phyloP scores from a whole-genome alignment of 352 stramenopile genomes.

The Phytopythium litorale region DNA sequence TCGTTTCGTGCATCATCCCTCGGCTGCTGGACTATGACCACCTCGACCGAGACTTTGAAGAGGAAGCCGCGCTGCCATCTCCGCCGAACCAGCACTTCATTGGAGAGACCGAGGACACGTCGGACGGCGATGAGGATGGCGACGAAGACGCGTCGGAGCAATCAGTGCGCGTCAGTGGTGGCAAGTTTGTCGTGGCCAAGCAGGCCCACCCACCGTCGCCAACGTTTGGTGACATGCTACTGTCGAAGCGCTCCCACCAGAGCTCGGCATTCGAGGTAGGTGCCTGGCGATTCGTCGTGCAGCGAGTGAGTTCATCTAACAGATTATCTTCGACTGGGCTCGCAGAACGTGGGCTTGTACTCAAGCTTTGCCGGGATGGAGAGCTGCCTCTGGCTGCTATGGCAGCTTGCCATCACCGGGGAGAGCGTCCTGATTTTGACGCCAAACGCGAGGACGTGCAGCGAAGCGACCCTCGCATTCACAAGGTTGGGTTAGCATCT shows the following conservation, averaged over 20 bases:
- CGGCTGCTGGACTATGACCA: constrained; percentile 53
- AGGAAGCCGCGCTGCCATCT: constrained; percentile 25
- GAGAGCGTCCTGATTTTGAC: constrained; percentile 80
- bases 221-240: constrained; percentile 67
- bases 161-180: constrained; percentile 31
- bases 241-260: constrained; percentile 46
- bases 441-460: constrained; percentile 74
- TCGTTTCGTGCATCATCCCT: constrained; percentile 71
- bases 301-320: not conserved
- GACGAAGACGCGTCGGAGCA: constrained; percentile 21
- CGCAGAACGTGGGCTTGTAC: constrained; percentile 74
- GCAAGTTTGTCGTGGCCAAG: constrained; percentile 40
- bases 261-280: constrained; percentile 63
- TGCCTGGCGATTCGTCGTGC: not conserved
- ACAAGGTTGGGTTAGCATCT: constrained; percentile 34
- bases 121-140: constrained; percentile 22
- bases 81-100: constrained; percentile 47
- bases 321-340: not conserved
- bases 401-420: constrained; percentile 82
- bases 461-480: constrained; percentile 76
- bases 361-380: constrained; percentile 81
- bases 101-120: constrained; percentile 30
- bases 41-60: constrained; percentile 32
- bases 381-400: constrained; percentile 72
- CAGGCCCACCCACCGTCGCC: constrained; percentile 38